Base-by-base conservation (phyloP, 306 rosid species). In the Medicago arabica region DNA sequence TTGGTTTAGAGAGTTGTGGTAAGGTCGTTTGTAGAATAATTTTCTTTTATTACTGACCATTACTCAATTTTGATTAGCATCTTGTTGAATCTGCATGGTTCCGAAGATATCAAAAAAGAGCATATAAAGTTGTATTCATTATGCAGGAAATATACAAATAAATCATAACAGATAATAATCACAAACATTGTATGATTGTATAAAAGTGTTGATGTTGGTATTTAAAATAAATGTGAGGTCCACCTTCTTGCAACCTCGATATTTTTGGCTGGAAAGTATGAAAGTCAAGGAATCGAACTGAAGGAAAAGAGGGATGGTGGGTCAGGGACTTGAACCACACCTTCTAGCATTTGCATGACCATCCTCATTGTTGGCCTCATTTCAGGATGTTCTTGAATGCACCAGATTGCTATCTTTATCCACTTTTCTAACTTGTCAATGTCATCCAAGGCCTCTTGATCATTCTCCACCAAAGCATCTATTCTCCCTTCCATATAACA, bases 361-460 rank as follows among this genome's bases (percentile, higher is more conserved):
- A 34, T 80, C 71, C 73, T 77, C 86, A 85, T 82, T 2, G 81
- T 69, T 39, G 89, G 86, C 78, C 83, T 82, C 71, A 49, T 16
- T 47, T 82, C 74, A 8, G 71, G 84, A 9, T 73, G 67, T 69
- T 83, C 87, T 13, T 80, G 83, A 65, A 86, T 80, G 79, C 86
- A 85, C 89, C 83, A 85, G 14, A 85, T 46, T 76, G 86, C 81
- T 67, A 64, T 73, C 64, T 58, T 80, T 3, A 83, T 72, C 87
- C 85, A 86, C 9, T 39, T 77, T 7, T 72, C 63, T 4, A 85
- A 7, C 79, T 79, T 80, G 1, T 3, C 76, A 12, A 0, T n/a
- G 62, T 86, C 86, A 47, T 17, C 69, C 36, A 83, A 49, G 1
- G 83, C 89, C 34, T 83, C 89, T 18, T n/a, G 8, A 17, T 86